phyloP scores from a whole-genome alignment of 441 rosid genomes.

The Mallotus japonicus region DNA sequence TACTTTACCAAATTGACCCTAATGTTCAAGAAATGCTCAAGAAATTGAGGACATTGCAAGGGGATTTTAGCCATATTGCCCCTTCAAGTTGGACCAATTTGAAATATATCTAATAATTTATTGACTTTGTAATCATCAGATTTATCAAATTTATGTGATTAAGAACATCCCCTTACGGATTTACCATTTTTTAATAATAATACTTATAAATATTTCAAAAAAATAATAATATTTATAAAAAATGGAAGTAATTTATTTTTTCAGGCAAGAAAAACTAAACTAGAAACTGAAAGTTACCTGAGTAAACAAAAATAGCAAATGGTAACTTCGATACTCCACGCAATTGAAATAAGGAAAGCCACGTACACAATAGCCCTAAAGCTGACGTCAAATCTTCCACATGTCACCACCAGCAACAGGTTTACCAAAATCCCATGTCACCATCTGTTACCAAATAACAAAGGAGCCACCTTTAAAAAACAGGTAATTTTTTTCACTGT shows the following conservation, averaged over 20 bases:
- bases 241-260: no score
- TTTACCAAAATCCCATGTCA: conserved; percentile 2
- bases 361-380: not conserved
- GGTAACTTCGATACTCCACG: not conserved
- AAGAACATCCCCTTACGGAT: not conserved
- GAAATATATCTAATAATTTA: no score
- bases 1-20: conserved; percentile 14
- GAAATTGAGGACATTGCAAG: not conserved
- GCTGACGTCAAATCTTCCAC: not conserved
- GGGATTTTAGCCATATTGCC: not conserved
- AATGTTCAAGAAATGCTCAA: not conserved
- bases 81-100: not conserved
- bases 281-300: not conserved
- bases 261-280: no score
- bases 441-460: not conserved
- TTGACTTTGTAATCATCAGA: not conserved
- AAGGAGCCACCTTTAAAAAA: not conserved
- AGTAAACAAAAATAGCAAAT: not conserved
- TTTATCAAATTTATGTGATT: not conserved
- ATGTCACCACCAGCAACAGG: not conserved
- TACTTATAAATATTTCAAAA: not conserved
- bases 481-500: not conserved
- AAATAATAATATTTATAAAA: not conserved
- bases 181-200: not conserved
- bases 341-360: not conserved